phyloP scores from a whole-genome alignment of 352 stramenopile genomes.

The Saprolegnia parasitica region DNA sequence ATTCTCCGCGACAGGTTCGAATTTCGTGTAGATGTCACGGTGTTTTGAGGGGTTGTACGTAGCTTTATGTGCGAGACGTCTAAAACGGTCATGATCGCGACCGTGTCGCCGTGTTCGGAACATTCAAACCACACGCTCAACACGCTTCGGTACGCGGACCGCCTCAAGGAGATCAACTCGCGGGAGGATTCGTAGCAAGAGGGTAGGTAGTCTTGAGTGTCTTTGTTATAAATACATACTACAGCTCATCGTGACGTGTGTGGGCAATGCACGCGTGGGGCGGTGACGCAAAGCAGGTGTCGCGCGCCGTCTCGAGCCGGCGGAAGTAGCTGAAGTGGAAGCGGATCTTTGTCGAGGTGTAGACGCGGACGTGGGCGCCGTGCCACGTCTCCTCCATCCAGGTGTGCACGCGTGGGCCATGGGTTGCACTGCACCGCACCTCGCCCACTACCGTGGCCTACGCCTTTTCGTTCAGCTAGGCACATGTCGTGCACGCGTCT shows the following conservation, averaged over 20 bases:
- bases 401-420: constrained; percentile 3
- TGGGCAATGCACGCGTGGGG: constrained; percentile 7
- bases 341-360: constrained; percentile 20
- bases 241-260: constrained; percentile 2
- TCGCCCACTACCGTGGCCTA: constrained; percentile 12
- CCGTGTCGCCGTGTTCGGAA: constrained; percentile 89
- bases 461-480: background rate
- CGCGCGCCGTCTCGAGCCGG: background rate
- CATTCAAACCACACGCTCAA: constrained; percentile 95
- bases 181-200: background rate
- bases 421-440: constrained; percentile 1
- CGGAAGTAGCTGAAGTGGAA: constrained; percentile 24
- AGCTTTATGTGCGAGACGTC: constrained; percentile 90
- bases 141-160: constrained; percentile 94
- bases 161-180: constrained; percentile 87
- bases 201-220: background rate
- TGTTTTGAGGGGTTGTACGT: background rate
- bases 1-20: constrained; percentile 69
- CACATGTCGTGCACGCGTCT: background rate
- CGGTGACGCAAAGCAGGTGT: constrained; percentile 11
- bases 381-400: constrained; percentile 10
- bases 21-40: background rate
- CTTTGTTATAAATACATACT: background rate
- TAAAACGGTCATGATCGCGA: constrained; percentile 94
- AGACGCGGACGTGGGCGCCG: background rate